Base-by-base conservation (phyloP, 2,329 filamentous ascomycete species). In the Fusarium clavum region DNA sequence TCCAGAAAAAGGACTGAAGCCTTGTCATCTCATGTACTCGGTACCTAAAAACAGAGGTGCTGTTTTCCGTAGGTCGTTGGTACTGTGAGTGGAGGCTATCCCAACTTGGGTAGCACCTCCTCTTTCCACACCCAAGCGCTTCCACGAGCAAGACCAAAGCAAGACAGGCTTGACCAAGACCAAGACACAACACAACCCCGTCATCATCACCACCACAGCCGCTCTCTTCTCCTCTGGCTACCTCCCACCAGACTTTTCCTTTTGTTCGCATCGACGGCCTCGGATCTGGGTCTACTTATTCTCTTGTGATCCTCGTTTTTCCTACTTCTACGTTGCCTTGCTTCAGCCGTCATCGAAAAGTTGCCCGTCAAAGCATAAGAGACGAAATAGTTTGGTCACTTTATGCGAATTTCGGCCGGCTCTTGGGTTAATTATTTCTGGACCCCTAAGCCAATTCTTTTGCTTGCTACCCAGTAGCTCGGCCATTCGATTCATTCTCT, bases 71-170 rank as follows among this genome's bases (percentile, higher is more conserved):
- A 64, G 40, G 61, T 61, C 46, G 62, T 57, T 45, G 46, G 51
- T 52, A 51, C 47, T 45, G 18, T 41, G 55, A 43, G 63, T 66
- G 51, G 69, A 71, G 45, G 56, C 56, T 69, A 58, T 69, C 65
- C 67, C 51, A 70, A 69, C 55, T 64, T 62, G 49, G 64, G 60
- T 69, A 62, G 69, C 60, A 72, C 65, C 69, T 72, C 69, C 69
- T 71, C 61, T 69, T 65, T 57, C 64, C 67, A 64, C 55, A 56
- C 64, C 58, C 63, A 61, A 67, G 69, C 69, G 69, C 69, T 70
- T 70, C 69, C 57, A 55, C 41, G 41, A 63, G 54, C 65, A 24
- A 66, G 56, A 61, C 56, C 45, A 55, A 29, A 52, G 49, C 49
- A 52, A 52, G 49, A 52, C 49, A 52, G 49, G 49, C 34, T 52